Evolutionary conservation across 768 basidiomycete species (phyloP), one percentile per base, ranked within the genome.

Genomic region (Chalciporus pseudorubinellus): DNA sequence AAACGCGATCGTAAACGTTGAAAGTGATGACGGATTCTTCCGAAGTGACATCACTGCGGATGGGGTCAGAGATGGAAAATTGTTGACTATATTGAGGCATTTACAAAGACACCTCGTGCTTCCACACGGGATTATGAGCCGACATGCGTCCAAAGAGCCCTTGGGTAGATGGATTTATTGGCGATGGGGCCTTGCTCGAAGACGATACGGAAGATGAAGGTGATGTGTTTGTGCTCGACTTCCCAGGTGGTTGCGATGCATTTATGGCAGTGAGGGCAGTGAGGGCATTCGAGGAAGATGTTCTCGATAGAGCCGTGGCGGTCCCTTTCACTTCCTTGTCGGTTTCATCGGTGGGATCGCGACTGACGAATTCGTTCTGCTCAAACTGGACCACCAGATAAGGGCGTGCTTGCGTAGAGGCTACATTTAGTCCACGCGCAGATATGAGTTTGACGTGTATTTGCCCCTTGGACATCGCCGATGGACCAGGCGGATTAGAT

Each of bases 381-480:
- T 99, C 97, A 71, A 98, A 99, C 70, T 94, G 89, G 59, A 95
- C 94, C 68, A 98, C 95, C 61, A 94, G 90, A 68, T 99, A 98
- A 16, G 94, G 91, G 0, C 84, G 77, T 4, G 89, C 83, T 55
- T 76, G 67, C 39, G 79, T 61, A 13, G 84, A 79, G 39, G 78
- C 77, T 46, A 93, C 86, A 57, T 84, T 84, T 67, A 99, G 85
- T 10, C 80, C 82, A 43, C 92, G 82, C 12, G 92, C 97, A 58
- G 87, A 85, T 70, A 99, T 92, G 66, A 99, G 84, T 72, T 98
- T 98, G 72, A 99, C 88, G 62, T 92, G 91, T 48, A 99, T 87
- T 72, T 94, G 92, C 53, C 89, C 89, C 62, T 72, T 77, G 54
- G 77, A 74, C 10, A 73, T 67, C 33, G 68, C 68, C 3, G 73